phyloP scores from a whole-genome alignment of 495 filamentous ascomycete genomes.

The Halenospora varia region DNA sequence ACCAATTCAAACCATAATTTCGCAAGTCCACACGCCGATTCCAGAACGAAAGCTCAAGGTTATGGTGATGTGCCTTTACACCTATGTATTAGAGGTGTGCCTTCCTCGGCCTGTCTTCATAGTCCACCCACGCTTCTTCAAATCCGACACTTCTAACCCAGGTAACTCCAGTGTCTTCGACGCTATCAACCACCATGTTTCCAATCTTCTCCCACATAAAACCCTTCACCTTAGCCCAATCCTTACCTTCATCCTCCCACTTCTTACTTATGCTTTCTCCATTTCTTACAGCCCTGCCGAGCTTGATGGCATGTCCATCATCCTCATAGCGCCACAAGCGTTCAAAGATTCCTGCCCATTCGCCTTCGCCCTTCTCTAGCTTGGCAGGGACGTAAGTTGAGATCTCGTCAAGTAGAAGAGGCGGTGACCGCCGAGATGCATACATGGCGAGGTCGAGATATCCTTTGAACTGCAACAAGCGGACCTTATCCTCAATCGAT shows the following conservation, averaged over 20 bases:
- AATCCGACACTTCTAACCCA: constrained; percentile 58
- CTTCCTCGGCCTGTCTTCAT: constrained; percentile 13
- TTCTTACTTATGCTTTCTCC: constrained; percentile 45
- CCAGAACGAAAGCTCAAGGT: not conserved
- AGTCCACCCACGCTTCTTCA: constrained; percentile 51
- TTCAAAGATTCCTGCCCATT: constrained; percentile 43
- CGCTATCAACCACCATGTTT: constrained; percentile 58
- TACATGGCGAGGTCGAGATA: constrained; percentile 61
- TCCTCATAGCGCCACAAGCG: constrained; percentile 54
- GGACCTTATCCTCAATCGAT: constrained; percentile 42
- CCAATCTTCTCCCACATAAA: constrained; percentile 69
- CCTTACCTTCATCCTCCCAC: constrained; percentile 40
- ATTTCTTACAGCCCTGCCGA: constrained; percentile 61
- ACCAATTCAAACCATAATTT: too few species aligned
- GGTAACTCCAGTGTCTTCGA: constrained; percentile 36
- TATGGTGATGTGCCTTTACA: too few species aligned
- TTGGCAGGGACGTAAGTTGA: constrained; percentile 35
- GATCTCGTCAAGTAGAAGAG: constrained; percentile 50
- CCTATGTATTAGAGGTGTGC: constrained; percentile 9
- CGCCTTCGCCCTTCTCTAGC: constrained; percentile 3
- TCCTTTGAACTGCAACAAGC: constrained; percentile 63
- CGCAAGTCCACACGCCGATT: too few species aligned
- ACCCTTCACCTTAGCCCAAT: constrained; percentile 52
- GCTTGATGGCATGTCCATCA: constrained; percentile 76
- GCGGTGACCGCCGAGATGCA: constrained; percentile 49